Evolutionary conservation across 2,329 filamentous ascomycete species (phyloP).

Genomic region (Hirsutella rhossiliensis): DNA sequence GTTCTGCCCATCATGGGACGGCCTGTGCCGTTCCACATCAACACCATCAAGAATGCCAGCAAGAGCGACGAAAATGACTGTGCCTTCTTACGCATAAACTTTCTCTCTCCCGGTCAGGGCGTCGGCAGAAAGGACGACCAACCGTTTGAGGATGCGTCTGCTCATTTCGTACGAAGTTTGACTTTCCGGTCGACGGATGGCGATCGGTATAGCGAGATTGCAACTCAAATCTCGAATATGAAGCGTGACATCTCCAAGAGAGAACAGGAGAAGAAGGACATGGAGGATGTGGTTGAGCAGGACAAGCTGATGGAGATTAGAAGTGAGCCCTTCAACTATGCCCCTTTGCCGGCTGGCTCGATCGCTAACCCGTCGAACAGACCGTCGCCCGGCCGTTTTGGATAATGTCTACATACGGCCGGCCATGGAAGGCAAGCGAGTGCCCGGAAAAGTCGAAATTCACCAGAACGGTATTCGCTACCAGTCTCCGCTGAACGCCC

Average conservation of each 20-base stretch:
- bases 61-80: constrained; percentile 95
- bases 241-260: constrained; percentile 86
- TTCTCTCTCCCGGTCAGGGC: constrained; percentile 91
- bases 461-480: constrained; percentile 99
- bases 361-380: constrained; percentile 25
- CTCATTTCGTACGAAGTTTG: constrained; percentile 90
- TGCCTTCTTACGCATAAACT: constrained; percentile 91
- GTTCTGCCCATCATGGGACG: constrained; percentile 95
- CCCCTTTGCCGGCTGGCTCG: neutral
- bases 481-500: constrained; percentile 65
- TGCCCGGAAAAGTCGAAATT: constrained; percentile 91
- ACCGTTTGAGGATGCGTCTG: constrained; percentile 90
- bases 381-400: constrained; percentile 79
- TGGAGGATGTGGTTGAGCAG: constrained; percentile 98
- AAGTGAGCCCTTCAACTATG: constrained; percentile 41
- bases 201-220: constrained; percentile 79
- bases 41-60: constrained; percentile 97
- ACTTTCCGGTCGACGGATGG: constrained; percentile 90
- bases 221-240: constrained; percentile 87
- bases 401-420: constrained; percentile 94
- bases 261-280: constrained; percentile 97
- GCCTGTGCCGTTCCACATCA: constrained; percentile 94
- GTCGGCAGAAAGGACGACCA: constrained; percentile 96
- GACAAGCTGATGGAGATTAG: constrained; percentile 93
- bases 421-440: constrained; percentile 90